Evolutionary conservation across 352 stramenopile genomes (phyloP).

Genomic region (Detonula confervacea): DNA sequence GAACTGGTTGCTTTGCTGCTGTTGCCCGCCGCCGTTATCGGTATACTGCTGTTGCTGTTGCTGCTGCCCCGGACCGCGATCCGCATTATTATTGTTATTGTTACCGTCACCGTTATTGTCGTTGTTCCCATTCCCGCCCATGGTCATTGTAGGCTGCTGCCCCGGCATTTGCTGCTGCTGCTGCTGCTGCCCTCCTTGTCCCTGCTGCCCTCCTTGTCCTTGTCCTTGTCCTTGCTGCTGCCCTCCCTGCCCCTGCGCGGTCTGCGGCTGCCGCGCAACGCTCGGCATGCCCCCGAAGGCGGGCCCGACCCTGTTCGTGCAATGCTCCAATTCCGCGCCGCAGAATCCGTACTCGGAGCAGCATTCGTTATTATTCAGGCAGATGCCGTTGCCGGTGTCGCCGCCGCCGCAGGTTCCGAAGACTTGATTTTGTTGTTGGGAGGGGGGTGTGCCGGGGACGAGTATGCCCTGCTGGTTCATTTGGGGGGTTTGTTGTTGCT

Average conservation of each 20-base stretch:
- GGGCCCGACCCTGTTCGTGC: constrained; percentile 2
- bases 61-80: not conserved
- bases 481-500: not conserved
- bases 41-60: not conserved
- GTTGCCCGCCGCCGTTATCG: not conserved
- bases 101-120: no score
- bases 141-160: no score
- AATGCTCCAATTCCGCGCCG: constrained; percentile 13
- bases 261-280: not conserved
- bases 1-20: no score
- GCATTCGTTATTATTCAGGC: not conserved
- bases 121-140: no score
- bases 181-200: not conserved
- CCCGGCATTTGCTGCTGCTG: not conserved
- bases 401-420: constrained; percentile 19
- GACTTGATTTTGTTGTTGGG: not conserved
- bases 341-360: constrained; percentile 14
- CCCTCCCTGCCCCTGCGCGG: not conserved
- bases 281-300: not conserved
- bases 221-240: not conserved
- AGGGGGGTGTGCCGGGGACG: not conserved
- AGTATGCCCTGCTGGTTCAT: not conserved
- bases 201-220: not conserved
- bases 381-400: constrained; percentile 14
- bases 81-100: not conserved